A percentile compares a stretch with the other conserved stretches of the same genome.
Evolutionary conservation across 331 rosid genomes (phyloP).

Genomic region (Dryas integrifolia): DNA sequence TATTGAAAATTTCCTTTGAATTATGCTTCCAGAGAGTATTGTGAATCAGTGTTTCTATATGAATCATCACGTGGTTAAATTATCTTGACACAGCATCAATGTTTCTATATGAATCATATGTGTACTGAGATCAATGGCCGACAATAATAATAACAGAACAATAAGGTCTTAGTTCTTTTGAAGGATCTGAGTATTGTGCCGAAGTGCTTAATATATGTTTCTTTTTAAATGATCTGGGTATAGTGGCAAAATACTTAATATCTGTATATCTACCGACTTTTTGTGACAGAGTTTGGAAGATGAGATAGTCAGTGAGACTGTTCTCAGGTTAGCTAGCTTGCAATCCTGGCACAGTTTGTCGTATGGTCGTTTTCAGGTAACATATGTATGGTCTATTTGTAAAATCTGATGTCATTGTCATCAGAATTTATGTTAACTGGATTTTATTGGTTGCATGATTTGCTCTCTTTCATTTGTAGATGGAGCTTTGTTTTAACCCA

Average conservation of each 20-base stretch:
- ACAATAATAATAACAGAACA: not conserved
- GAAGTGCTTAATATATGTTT: not conserved
- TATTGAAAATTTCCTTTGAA: not conserved
- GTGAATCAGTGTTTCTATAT: not conserved
- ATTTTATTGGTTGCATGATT: slow-evolving; percentile 20
- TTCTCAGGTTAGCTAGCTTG: slow-evolving; percentile 78
- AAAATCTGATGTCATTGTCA: not conserved
- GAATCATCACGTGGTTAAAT: not conserved
- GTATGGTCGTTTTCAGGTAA: slow-evolving; percentile 94
- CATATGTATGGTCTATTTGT: slow-evolving; percentile 11
- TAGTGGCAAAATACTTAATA: not conserved
- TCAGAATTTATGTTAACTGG: slow-evolving; percentile 22
- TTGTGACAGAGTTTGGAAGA: slow-evolving; percentile 91
- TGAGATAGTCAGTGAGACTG: slow-evolving; percentile 80
- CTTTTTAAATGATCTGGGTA: not conserved
- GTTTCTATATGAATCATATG: not conserved
- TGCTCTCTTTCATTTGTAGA: slow-evolving; percentile 42
- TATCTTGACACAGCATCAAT: not conserved
- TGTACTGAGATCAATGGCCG: not conserved
- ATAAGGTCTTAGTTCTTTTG: not conserved
- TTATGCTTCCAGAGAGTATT: too few relatives aligned
- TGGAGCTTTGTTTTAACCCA: slow-evolving; percentile 86
- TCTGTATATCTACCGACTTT: slow-evolving; percentile 14
- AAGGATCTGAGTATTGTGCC: not conserved
- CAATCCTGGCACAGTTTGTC: slow-evolving; percentile 93